Evolutionary conservation across 805 yeast genomes (phyloP).

Genomic region (Monosporozyma servazzii): DNA sequence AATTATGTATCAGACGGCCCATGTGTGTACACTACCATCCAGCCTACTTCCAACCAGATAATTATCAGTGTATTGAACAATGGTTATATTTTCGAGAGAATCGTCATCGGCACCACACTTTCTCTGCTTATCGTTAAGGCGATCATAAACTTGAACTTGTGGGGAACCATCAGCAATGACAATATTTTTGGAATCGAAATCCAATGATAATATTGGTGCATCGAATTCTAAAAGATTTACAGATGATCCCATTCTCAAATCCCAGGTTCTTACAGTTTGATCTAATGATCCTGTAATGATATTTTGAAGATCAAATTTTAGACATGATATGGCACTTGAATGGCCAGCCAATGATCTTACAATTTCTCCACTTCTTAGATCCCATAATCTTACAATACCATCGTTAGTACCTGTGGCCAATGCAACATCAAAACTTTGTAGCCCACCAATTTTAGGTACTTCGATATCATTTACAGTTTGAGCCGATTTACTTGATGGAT

Average conservation of each 20-base stretch:
- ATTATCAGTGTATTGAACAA: conserved; percentile 49
- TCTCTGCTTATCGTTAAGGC: conserved; percentile 46
- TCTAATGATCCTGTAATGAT: conserved; percentile 57
- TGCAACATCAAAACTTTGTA: conserved; percentile 68
- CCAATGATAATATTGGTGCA: conserved; percentile 44
- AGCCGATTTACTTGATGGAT: background rate
- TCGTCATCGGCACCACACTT: conserved; percentile 38
- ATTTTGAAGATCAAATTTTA: conserved; percentile 60
- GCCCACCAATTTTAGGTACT: conserved; percentile 48
- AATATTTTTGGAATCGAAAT: conserved; percentile 50
- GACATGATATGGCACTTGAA: conserved; percentile 55
- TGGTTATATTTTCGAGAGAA: conserved; percentile 30
- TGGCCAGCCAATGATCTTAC: conserved; percentile 56
- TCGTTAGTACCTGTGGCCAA: conserved; percentile 72
- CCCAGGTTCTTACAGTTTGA: conserved; percentile 62
- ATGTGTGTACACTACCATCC: conserved; percentile 52
- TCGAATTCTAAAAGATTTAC: conserved; percentile 55
- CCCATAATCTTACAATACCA: conserved; percentile 71
- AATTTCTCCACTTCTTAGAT: conserved; percentile 59
- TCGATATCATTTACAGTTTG: background rate
- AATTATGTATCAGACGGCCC: conserved; percentile 39
- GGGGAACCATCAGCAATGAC: conserved; percentile 40
- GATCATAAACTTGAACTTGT: conserved; percentile 48
- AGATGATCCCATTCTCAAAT: conserved; percentile 56
- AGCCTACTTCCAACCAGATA: conserved; percentile 57